A percentile compares a stretch with the other conserved stretches of the same genome.
phyloP scores from a whole-genome alignment of 495 filamentous ascomycete species.

The Penicillium nucicola region DNA sequence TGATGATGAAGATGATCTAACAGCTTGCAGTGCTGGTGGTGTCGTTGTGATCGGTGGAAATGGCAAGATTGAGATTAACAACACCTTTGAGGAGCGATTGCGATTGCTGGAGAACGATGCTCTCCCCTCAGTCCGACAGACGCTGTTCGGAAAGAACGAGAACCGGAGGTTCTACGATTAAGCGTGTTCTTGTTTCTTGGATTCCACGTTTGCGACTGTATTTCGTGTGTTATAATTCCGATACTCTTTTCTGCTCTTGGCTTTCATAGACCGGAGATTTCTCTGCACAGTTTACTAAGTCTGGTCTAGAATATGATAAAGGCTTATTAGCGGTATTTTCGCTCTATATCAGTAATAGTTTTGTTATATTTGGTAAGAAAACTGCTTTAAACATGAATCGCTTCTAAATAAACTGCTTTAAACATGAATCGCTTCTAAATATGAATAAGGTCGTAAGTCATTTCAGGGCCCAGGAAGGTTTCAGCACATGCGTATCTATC shows the following conservation, averaged over 20 bases:
- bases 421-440: slow-evolving; percentile 7
- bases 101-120: slow-evolving; percentile 78
- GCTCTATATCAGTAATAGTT: slow-evolving; percentile 23
- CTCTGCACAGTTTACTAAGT: slow-evolving; percentile 20
- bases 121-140: slow-evolving; percentile 78
- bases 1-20: slow-evolving; percentile 7
- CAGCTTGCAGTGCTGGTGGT: slow-evolving; percentile 68
- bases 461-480: neutral
- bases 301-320: slow-evolving; percentile 18
- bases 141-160: slow-evolving; percentile 84
- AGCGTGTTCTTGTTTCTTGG: slow-evolving; percentile 16
- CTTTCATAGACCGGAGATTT: slow-evolving; percentile 17
- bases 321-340: slow-evolving; percentile 27
- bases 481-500: too few species aligned
- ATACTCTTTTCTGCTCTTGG: slow-evolving; percentile 11
- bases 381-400: slow-evolving; percentile 5
- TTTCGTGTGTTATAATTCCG: slow-evolving; percentile 26
- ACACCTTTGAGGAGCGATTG: slow-evolving; percentile 92
- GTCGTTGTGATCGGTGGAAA: slow-evolving; percentile 72
- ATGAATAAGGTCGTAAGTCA: slow-evolving; percentile 11
- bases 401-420: slow-evolving; percentile 4
- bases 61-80: slow-evolving; percentile 98
- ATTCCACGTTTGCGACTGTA: slow-evolving; percentile 12
- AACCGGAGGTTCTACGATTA: slow-evolving; percentile 95
- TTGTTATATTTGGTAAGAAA: slow-evolving; percentile 28